These are phyloP conservation scores for Nicotiana tomentosiformis DNA, from an alignment of 257 asterid species.

Conservation along the genomic window DNA sequence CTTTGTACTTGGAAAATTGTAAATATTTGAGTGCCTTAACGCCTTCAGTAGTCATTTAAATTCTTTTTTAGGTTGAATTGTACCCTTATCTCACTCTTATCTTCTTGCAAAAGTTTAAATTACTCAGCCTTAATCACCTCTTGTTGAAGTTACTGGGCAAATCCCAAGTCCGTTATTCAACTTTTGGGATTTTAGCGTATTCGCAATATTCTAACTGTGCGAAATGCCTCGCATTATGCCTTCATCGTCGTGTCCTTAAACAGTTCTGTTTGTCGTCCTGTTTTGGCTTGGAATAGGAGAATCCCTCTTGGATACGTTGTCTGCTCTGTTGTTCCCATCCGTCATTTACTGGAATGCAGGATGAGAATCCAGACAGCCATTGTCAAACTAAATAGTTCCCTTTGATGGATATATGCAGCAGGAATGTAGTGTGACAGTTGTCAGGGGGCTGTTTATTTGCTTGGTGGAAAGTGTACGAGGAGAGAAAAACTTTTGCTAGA, in stretches of 20 bases:
- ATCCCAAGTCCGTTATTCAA: neutral
- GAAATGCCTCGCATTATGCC: neutral
- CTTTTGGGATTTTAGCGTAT: neutral
- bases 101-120: neutral
- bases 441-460: neutral
- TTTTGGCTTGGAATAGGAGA: neutral
- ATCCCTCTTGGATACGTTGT: neutral
- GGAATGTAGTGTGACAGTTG: neutral
- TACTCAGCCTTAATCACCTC: neutral
- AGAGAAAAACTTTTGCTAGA: neutral
- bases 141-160: neutral
- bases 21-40: neutral
- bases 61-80: neutral
- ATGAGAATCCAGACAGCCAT: neutral
- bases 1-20: neutral
- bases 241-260: neutral
- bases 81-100: neutral
- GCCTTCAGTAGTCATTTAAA: neutral
- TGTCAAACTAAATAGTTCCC: neutral
- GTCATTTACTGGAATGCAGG: neutral
- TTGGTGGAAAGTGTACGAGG: no score
- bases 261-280: neutral
- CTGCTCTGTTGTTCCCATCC: neutral
- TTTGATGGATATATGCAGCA: neutral
- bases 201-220: neutral